These are phyloP conservation scores for Cronartium quercuum DNA, from an alignment of 1,284 basidiomycete species.

Conservation along the genomic window DNA sequence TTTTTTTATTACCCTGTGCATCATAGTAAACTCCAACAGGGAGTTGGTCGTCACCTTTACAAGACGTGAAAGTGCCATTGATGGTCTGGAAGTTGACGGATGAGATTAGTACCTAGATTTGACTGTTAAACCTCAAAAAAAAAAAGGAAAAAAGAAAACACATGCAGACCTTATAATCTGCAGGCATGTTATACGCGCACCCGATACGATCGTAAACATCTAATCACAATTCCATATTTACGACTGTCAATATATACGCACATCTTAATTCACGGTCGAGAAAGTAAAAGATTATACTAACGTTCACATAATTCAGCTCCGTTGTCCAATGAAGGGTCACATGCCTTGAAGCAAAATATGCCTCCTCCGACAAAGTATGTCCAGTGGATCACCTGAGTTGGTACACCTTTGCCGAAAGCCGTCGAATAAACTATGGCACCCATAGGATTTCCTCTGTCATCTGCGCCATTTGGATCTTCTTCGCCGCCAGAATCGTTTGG, in stretches of 20 bases:
- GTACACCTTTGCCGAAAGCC: conserved; percentile 49
- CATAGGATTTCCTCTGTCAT: conserved; percentile 40
- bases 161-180: background rate
- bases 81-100: no score
- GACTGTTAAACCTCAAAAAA: no score
- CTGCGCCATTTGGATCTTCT: conserved; percentile 40
- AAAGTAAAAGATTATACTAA: conserved; percentile 54
- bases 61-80: conserved; percentile 41
- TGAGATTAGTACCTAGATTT: no score
- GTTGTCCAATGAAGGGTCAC: conserved; percentile 57
- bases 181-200: conserved; percentile 57
- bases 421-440: conserved; percentile 44
- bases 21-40: conserved; percentile 37
- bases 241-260: background rate
- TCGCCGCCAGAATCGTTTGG: conserved; percentile 59
- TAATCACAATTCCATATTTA: conserved; percentile 39
- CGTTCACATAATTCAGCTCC: conserved; percentile 54
- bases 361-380: conserved; percentile 58
- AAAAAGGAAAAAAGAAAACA: no score
- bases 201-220: conserved; percentile 58
- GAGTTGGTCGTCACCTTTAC: conserved; percentile 41
- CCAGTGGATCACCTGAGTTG: background rate
- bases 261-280: background rate
- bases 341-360: conserved; percentile 57
- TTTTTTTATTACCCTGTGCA: conserved; percentile 23